Conservation (phyloP, 176 grass and related monocot species). For the Bonia amplexicaulis region DNA sequence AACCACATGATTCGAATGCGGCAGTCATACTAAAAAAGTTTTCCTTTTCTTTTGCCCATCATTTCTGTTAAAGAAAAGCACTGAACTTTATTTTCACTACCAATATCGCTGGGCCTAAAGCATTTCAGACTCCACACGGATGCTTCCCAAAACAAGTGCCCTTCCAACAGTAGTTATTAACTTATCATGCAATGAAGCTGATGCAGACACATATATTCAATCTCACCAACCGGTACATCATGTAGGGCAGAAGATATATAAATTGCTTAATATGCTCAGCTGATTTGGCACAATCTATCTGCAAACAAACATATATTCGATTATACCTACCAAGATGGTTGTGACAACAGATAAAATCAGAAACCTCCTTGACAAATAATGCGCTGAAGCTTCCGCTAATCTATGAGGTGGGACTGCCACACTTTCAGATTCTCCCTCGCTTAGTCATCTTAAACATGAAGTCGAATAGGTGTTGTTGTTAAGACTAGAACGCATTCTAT, state of each 20-base stretch:
- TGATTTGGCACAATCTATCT: conserved; percentile 9
- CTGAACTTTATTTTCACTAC: background rate
- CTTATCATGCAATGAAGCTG: background rate
- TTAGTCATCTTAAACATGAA: background rate
- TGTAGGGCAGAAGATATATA: background rate
- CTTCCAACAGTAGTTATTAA: background rate
- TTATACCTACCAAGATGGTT: background rate
- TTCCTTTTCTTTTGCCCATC: background rate
- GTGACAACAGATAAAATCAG: background rate
- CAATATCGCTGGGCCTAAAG: background rate
- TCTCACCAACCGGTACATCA: background rate
- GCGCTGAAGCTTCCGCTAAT: background rate
- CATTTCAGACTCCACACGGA: background rate
- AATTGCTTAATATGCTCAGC: background rate
- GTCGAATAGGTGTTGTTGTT: background rate
- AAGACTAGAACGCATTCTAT: no score
- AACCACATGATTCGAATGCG: background rate
- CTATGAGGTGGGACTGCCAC: background rate
- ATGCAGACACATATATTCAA: background rate
- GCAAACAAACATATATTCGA: background rate
- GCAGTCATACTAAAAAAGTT: background rate
- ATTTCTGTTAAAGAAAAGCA: background rate
- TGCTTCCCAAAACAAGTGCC: background rate
- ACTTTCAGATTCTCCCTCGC: background rate
- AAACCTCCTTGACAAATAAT: background rate